Conservation (phyloP, 805 yeast genomes). For the Monosporozyma solicola region DNA sequence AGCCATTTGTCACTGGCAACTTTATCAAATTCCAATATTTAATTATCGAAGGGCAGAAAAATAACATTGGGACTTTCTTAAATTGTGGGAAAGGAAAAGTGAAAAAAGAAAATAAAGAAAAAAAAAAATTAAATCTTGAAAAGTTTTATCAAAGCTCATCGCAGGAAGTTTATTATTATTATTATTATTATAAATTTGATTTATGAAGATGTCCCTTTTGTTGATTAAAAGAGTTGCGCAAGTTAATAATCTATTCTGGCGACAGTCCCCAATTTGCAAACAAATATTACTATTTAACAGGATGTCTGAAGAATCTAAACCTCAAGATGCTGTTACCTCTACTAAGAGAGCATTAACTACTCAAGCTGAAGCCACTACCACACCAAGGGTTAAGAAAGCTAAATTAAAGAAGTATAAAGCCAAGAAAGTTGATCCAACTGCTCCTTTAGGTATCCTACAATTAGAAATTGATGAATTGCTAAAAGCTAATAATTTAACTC, state of each 20-base stretch:
- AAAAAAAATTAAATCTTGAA: neutral
- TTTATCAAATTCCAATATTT: neutral
- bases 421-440: slow-evolving; percentile 61
- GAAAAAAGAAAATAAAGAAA: neutral
- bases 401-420: slow-evolving; percentile 47
- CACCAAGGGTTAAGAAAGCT: slow-evolving; percentile 23
- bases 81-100: neutral
- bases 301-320: slow-evolving; percentile 1
- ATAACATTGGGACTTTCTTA: neutral
- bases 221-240: neutral
- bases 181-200: neutral
- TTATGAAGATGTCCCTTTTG: neutral
- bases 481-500: slow-evolving; percentile 32
- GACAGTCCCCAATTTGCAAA: neutral
- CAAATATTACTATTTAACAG: neutral
- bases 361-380: neutral
- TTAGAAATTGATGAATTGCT: slow-evolving; percentile 61
- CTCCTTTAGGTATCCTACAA: slow-evolving; percentile 72
- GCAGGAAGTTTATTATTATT: neutral
- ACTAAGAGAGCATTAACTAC: slow-evolving; percentile 3
- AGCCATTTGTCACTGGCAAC: neutral
- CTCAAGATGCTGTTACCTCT: neutral
- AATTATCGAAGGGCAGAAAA: neutral
- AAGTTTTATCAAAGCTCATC: slow-evolving; percentile 1
- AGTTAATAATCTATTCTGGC: neutral